Conservation (phyloP, 768 basidiomycete genomes). For the Scleroderma bovista region DNA sequence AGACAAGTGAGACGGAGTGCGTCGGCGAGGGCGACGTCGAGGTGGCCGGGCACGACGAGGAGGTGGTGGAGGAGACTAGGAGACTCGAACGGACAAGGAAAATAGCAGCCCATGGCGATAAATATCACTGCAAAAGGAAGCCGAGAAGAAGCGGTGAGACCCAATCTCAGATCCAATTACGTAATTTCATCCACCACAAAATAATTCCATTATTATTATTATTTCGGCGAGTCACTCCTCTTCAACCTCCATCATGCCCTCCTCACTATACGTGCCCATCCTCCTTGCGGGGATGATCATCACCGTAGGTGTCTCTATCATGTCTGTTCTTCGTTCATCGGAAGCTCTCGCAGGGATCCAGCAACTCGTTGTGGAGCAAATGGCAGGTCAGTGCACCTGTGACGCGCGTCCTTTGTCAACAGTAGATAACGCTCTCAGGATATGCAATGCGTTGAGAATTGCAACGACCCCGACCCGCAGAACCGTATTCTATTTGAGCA, state of each 20-base stretch:
- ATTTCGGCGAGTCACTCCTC: conserved; percentile 4
- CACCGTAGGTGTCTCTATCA: conserved; percentile 44
- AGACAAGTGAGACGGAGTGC: conserved; percentile 4
- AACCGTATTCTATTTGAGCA: conserved; percentile 82
- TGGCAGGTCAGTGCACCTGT: conserved; percentile 55
- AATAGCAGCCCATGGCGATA: conserved; percentile 28
- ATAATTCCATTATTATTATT: conserved; percentile 5
- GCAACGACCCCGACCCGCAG: conserved; percentile 54
- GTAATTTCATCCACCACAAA: not conserved
- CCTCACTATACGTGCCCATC: conserved; percentile 62
- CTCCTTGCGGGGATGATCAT: conserved; percentile 92
- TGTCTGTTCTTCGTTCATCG: not conserved
- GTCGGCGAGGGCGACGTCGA: conserved; percentile 12
- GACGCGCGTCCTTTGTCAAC: conserved; percentile 1
- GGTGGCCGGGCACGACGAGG: conserved; percentile 5
- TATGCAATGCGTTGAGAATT: conserved; percentile 98
- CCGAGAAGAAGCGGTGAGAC: conserved; percentile 28
- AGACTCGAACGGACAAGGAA: conserved; percentile 18
- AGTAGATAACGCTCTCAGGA: conserved; percentile 45
- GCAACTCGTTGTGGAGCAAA: conserved; percentile 78
- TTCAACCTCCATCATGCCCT: conserved; percentile 45
- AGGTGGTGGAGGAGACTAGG: conserved; percentile 15
- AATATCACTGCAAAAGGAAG: conserved; percentile 29
- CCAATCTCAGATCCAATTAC: conserved; percentile 23
- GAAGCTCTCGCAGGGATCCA: conserved; percentile 50